A percentile compares a stretch with the other conserved stretches of the same genome.
These are phyloP conservation scores for Talaromyces sp. DNA, from an alignment of 2,329 filamentous ascomycete species.

Conservation along the genomic window DNA sequence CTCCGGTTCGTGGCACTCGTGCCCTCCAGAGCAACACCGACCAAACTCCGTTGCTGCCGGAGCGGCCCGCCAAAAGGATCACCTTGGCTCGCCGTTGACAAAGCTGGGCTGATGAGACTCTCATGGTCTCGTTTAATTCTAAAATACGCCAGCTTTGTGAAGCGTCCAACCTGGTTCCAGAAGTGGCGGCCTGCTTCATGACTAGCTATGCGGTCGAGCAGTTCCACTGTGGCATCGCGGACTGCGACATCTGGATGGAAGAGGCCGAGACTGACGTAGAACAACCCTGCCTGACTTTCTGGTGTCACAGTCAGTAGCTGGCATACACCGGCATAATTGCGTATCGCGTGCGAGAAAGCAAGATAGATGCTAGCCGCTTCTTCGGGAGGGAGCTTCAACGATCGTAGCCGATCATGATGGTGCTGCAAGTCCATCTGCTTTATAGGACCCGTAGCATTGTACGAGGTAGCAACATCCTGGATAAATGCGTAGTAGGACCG, in stretches of 20 bases:
- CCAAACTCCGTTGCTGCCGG: conserved; percentile 34
- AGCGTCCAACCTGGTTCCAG: conserved; percentile 81
- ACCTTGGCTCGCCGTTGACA: conserved; percentile 11
- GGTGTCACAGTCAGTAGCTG: conserved; percentile 78
- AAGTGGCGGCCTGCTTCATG: conserved; percentile 93
- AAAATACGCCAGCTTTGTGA: conserved; percentile 81
- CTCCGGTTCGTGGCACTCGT: conserved; percentile 17
- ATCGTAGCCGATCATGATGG: conserved; percentile 84
- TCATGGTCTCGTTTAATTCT: conserved; percentile 67
- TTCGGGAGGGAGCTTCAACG: conserved; percentile 70
- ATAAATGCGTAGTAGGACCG: conserved; percentile 95
- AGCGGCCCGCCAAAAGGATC: conserved; percentile 23
- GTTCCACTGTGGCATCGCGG: conserved; percentile 69
- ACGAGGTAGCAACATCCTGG: conserved; percentile 56
- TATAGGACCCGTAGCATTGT: conserved; percentile 38
- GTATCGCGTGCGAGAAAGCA: conserved; percentile 70
- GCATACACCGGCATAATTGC: conserved; percentile 79
- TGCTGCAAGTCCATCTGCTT: conserved; percentile 70
- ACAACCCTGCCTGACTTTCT: conserved; percentile 81
- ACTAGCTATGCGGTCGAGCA: conserved; percentile 76
- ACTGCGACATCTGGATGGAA: conserved; percentile 87
- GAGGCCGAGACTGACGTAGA: conserved; percentile 84
- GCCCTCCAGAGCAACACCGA: conserved; percentile 35
- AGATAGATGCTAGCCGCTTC: conserved; percentile 83
- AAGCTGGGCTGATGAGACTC: conserved; percentile 24